Conservation (phyloP, 257 asterid genomes). For the Nicotiana tabacum region DNA sequence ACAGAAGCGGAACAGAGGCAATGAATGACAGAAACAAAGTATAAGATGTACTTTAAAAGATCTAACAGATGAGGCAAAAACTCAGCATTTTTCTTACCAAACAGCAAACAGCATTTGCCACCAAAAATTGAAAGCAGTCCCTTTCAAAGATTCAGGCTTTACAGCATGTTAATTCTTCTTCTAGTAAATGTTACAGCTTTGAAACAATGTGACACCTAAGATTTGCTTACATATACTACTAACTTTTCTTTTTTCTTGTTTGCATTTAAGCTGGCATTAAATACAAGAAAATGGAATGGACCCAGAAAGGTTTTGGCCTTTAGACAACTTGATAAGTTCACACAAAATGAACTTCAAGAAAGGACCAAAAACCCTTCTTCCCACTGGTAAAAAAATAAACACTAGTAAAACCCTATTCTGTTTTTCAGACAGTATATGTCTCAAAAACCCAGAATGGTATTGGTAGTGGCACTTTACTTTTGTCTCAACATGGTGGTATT, state of each 20-base stretch:
- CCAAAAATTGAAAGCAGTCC: conserved; percentile 1
- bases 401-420: background rate
- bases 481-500: background rate
- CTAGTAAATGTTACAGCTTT: background rate
- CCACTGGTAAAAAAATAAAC: background rate
- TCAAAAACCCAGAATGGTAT: background rate
- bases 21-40: background rate
- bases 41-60: conserved; percentile 23
- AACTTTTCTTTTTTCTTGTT: background rate
- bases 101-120: conserved; percentile 31
- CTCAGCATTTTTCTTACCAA: background rate
- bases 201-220: background rate
- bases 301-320: conserved; percentile 1
- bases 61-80: conserved; percentile 14
- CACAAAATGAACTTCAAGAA: background rate
- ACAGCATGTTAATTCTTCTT: background rate
- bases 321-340: background rate
- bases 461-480: background rate
- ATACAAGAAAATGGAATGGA: background rate
- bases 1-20: background rate
- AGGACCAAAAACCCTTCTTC: background rate
- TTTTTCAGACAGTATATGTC: background rate
- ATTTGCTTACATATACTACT: conserved; percentile 7
- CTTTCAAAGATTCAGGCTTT: conserved; percentile 15
- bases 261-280: background rate